Evolutionary conservation across 495 filamentous ascomycete genomes (phyloP), one percentile per base, ranked within the genome.

Genomic region (Apiosordaria backusii): DNA sequence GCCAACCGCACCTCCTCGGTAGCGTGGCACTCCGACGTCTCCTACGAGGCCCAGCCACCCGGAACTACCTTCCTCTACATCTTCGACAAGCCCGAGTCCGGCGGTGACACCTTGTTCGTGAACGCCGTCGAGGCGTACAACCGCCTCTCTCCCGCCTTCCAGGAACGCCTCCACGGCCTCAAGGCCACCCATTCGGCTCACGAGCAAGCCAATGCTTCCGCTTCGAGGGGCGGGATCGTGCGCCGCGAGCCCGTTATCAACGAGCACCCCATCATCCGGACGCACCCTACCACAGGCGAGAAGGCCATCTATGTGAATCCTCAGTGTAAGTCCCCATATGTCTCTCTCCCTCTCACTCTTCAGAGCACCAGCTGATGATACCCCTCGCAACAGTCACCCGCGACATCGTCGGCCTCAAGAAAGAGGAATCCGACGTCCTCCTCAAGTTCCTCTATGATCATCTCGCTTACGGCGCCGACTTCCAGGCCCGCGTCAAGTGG

Each of bases 361-460:
- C 1, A 50, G 18, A 24, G 52, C 16, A 24, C 16, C 16, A 1
- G 18, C 7, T 24, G 25, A 29, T 73, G 62, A 75, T 61, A 35
- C 3, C 45, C 9, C 9, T 45, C 9, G n/a, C 10, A 16, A 18
- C 57, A 91, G 88, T 90, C 78, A 92, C 88, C 45, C 85, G 85
- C 50, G 78, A 84, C 62, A 91, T 92, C 66, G 84, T 92, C 4
- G 90, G 90, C 10, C 83, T 87, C 26, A 93, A 92, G 76, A 86
- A 88, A 73, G 89, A 92, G 69, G 92, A 93, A 70, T 89, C 88
- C 50, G 89, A 95, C 61, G 81, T 79, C n/a, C 78, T 94, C 19
- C 80, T 95, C 67, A 93, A 95, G 70, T 97, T 96, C 80, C 80
- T 97, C 13, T 95, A 91, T 80, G 87, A 94, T 75, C 93, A 97